Conservation (phyloP, 805 yeast species). For the Saccharomycopsis sp. region DNA sequence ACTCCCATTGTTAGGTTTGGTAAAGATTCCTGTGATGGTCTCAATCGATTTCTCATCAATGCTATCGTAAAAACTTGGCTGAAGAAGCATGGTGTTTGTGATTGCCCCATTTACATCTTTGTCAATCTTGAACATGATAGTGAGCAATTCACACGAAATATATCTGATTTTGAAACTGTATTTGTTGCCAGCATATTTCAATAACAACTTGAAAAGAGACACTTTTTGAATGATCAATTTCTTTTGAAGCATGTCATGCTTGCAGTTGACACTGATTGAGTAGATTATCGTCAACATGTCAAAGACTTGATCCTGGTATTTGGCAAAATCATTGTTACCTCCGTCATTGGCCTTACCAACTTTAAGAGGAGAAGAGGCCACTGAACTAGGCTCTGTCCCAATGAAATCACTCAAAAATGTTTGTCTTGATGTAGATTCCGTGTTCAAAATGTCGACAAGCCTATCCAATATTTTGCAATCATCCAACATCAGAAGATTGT, state of each 20-base stretch:
- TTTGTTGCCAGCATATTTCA: constrained; percentile 11
- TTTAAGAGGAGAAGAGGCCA: not conserved
- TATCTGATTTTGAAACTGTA: constrained; percentile 17
- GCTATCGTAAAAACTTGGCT: constrained; percentile 6
- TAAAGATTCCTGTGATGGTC: constrained; percentile 7
- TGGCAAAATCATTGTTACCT: constrained; percentile 1
- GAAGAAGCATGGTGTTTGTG: too few species aligned
- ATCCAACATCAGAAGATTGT: constrained; percentile 10
- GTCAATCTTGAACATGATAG: constrained; percentile 66
- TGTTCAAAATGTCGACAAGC: constrained; percentile 1
- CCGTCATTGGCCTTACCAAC: not conserved
- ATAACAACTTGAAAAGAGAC: constrained; percentile 6
- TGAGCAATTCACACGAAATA: constrained; percentile 25
- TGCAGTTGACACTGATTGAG: constrained; percentile 13
- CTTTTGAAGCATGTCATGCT: constrained; percentile 15
- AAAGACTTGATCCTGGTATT: constrained; percentile 9
- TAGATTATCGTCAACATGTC: constrained; percentile 19
- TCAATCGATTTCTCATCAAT: constrained; percentile 11
- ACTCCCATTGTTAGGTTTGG: constrained; percentile 12
- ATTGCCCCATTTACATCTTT: constrained; percentile 9
- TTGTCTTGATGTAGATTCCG: not conserved
- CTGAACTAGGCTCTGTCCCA: not conserved
- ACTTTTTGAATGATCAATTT: constrained; percentile 9
- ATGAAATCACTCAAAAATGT: too few species aligned
- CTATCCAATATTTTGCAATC: constrained; percentile 3